Conservation (phyloP, 371 early-diverging fungal species). For the Polyrhizophydium stewartii region DNA sequence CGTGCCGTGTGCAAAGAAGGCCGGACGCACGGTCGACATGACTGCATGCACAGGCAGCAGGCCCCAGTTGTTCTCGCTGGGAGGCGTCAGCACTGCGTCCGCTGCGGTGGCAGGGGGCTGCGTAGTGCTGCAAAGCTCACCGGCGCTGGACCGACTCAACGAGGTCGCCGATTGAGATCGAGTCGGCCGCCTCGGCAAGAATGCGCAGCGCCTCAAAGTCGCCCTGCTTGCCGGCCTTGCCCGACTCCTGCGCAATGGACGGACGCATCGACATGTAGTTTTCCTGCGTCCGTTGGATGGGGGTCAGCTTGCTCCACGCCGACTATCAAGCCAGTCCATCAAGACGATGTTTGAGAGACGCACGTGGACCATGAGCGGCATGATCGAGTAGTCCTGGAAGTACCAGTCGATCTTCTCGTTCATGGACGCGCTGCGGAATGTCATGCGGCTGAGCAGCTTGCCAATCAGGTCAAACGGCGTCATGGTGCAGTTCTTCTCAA, state of each 20-base stretch:
- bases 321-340: not conserved
- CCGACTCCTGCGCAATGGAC: slow-evolving; percentile 24
- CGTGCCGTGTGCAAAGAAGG: slow-evolving; percentile 63
- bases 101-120: not conserved
- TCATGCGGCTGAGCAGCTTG: slow-evolving; percentile 55
- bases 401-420: slow-evolving; percentile 86
- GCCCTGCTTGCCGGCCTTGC: slow-evolving; percentile 25
- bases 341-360: slow-evolving; percentile 2
- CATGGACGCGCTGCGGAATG: slow-evolving; percentile 53
- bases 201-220: slow-evolving; percentile 35
- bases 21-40: slow-evolving; percentile 85
- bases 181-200: slow-evolving; percentile 84
- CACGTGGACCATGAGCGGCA: slow-evolving; percentile 93
- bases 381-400: slow-evolving; percentile 87
- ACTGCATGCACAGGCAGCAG: slow-evolving; percentile 91
- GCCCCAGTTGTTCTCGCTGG: slow-evolving; percentile 76
- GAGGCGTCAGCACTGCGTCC: not conserved
- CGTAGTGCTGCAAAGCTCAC: slow-evolving; percentile 28
- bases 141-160: slow-evolving; percentile 79
- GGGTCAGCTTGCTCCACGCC: no score
- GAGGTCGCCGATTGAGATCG: slow-evolving; percentile 83
- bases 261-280: slow-evolving; percentile 47
- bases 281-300: slow-evolving; percentile 45
- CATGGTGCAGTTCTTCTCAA: slow-evolving; percentile 75
- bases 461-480: slow-evolving; percentile 84